Percentiles rank a stretch among this genome's conserved stretches.
Conservation (phyloP, 2,329 filamentous ascomycete genomes). For the Trichoderma koningii region DNA sequence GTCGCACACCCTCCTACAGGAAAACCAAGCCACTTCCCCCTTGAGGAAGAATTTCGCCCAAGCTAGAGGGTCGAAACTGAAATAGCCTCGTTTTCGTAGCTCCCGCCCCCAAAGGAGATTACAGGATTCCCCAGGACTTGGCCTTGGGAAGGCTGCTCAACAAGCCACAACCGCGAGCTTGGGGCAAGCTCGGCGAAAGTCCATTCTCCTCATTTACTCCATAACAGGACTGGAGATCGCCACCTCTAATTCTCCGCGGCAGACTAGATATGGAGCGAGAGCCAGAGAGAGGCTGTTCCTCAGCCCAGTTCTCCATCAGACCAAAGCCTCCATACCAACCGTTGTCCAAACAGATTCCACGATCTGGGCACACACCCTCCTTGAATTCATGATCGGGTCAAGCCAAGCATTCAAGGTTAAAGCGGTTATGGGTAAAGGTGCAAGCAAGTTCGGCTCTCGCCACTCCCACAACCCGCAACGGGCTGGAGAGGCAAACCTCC, state of each 20-base stretch:
- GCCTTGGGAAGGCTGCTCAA: not conserved
- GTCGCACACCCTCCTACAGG: too few species aligned
- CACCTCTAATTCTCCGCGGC: constrained; percentile 16
- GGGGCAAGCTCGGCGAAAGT: not conserved
- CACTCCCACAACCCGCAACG: too few species aligned
- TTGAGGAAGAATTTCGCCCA: too few species aligned
- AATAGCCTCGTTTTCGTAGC: not conserved
- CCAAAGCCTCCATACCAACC: not conserved
- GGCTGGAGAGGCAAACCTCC: too few species aligned
- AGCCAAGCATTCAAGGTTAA: not conserved
- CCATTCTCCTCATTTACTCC: not conserved
- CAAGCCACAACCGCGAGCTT: constrained; percentile 15
- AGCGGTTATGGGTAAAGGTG: not conserved
- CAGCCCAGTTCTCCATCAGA: not conserved
- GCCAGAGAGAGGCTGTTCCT: not conserved
- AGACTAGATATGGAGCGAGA: not conserved
- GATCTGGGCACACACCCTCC: too few species aligned
- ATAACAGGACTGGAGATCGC: not conserved
- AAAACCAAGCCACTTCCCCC: too few species aligned
- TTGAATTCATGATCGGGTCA: too few species aligned
- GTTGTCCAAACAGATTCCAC: not conserved
- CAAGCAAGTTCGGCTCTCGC: too few species aligned
- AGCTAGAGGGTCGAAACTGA: not conserved
- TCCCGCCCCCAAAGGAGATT: not conserved
- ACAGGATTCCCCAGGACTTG: not conserved